Percentiles rank a stretch among this genome's conserved stretches.
These are phyloP conservation scores for Secale cereale DNA, from an alignment of 176 grass and related monocot genomes.

Conservation along the genomic window DNA sequence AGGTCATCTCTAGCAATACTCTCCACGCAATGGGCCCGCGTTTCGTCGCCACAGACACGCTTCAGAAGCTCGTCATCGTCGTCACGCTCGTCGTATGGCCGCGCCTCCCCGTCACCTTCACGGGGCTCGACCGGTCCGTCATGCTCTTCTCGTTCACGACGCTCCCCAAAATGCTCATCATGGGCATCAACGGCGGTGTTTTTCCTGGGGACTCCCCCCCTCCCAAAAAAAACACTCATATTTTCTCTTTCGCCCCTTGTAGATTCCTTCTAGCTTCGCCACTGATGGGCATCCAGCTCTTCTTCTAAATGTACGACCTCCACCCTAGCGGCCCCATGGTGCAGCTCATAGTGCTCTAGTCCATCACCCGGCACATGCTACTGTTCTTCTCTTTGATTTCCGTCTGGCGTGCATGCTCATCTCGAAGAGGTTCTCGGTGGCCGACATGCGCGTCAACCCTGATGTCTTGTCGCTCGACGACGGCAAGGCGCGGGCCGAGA, in stretches of 20 bases:
- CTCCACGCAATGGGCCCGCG: slow-evolving; percentile 49
- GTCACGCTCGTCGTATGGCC: slow-evolving; percentile 37
- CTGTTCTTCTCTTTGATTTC: slow-evolving; percentile 55
- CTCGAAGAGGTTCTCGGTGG: neutral
- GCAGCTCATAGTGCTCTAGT: slow-evolving; percentile 53
- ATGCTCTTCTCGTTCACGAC: slow-evolving; percentile 54
- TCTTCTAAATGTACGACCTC: slow-evolving; percentile 43
- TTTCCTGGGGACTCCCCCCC: too few relatives aligned
- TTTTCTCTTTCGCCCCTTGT: too few relatives aligned
- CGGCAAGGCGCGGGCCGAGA: slow-evolving; percentile 27
- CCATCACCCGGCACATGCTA: slow-evolving; percentile 48
- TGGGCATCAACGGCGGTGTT: slow-evolving; percentile 4
- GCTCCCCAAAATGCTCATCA: slow-evolving; percentile 58
- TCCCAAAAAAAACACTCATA: too few relatives aligned
- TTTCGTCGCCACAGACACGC: slow-evolving; percentile 63
- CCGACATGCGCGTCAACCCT: slow-evolving; percentile 23
- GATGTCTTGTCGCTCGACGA: slow-evolving; percentile 43
- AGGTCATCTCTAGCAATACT: neutral
- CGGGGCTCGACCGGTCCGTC: slow-evolving; percentile 42
- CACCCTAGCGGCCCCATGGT: slow-evolving; percentile 45
- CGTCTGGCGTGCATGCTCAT: slow-evolving; percentile 42
- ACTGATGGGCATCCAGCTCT: slow-evolving; percentile 19
- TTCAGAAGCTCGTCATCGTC: slow-evolving; percentile 54
- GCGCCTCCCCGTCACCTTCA: neutral
- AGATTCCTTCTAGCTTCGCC: too few relatives aligned